Evolutionary conservation across 495 filamentous ascomycete species (phyloP), one percentile per base, ranked within the genome.

Genomic region (Usnea hakonensis): DNA sequence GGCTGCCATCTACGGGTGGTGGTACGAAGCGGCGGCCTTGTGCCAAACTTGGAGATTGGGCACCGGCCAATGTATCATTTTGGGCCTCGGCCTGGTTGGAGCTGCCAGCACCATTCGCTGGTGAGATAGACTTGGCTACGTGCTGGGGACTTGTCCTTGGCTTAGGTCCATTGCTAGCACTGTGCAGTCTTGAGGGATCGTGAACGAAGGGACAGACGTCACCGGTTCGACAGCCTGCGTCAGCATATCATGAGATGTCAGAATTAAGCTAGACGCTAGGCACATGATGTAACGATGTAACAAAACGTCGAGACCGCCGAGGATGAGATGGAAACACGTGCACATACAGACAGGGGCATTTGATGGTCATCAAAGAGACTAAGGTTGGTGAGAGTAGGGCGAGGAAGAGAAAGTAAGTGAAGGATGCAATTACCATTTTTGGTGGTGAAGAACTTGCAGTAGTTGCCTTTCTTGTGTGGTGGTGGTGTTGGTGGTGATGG

Each of bases 151-250:
- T 28, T 62, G 61, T 44, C 46, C 68, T 58, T 13, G 26, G 30
- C 55, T 59, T 57, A 21, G 55, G 54, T 46, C 23, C 35, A 36
- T 66, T 65, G 63, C 9, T 38, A 26, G 36, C 21, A 13, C 19
- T 21, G 30, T 67, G 32, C 54, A 52, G 21, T 43, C 48, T 67
- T 26, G 69, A 64, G 40, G 54, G 60, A 67, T 75, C 73, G 53
- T 79, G 77, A n/a, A 73, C 58, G 66, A 69, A 79, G 16, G 74
- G 75, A 48, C 77, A 79, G 40, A 70, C 62, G 35, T 72, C 67
- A 37, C 77, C 77, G 56, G 73, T 64, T 55, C 76, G 70, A 60
- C 77, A 79, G 26, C 77, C 77, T 79, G 52, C 19, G 32, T 26
- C 33, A 17, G 37, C 5, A 57, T 26, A 41, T 62, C 56, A 50